A percentile compares a stretch with the other conserved stretches of the same genome.
Evolutionary conservation across 495 filamentous ascomycete genomes (phyloP).

Genomic region (Hypoxylon subgilvum): DNA sequence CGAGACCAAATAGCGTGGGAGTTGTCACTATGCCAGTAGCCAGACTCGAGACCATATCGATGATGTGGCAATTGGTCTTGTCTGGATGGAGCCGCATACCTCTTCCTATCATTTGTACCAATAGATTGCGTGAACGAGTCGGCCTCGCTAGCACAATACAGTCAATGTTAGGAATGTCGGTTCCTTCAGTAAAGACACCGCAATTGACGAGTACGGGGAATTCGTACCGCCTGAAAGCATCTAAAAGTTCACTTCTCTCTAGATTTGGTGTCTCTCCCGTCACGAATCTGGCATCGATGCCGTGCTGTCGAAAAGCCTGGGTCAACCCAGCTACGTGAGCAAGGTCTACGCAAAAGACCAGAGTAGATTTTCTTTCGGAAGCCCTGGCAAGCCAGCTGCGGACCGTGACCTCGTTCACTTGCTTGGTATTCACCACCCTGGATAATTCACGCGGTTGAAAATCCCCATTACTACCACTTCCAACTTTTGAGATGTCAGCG

Average conservation of each 20-base stretch:
- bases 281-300: constrained; percentile 82
- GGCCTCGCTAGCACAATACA: constrained; percentile 88
- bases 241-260: constrained; percentile 69
- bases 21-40: constrained; percentile 83
- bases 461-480: constrained; percentile 70
- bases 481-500: constrained; percentile 74
- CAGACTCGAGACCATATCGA: constrained; percentile 91
- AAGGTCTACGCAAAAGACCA: constrained; percentile 92
- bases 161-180: constrained; percentile 97
- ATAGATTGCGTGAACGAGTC: constrained; percentile 84
- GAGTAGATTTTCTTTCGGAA: constrained; percentile 72
- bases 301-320: constrained; percentile 71
- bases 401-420: constrained; percentile 80
- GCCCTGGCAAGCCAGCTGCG: constrained; percentile 84
- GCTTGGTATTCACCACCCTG: constrained; percentile 75
- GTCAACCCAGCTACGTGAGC: constrained; percentile 78
- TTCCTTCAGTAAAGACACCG: constrained; percentile 94
- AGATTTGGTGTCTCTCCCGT: constrained; percentile 75
- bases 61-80: constrained; percentile 90
- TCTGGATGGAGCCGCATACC: constrained; percentile 81
- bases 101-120: constrained; percentile 97
- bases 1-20: constrained; percentile 91
- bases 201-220: constrained; percentile 93
- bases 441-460: constrained; percentile 78
- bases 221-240: constrained; percentile 73